phyloP scores from a whole-genome alignment of 2,329 filamentous ascomycete species.

The Aspergillus fischeri region DNA sequence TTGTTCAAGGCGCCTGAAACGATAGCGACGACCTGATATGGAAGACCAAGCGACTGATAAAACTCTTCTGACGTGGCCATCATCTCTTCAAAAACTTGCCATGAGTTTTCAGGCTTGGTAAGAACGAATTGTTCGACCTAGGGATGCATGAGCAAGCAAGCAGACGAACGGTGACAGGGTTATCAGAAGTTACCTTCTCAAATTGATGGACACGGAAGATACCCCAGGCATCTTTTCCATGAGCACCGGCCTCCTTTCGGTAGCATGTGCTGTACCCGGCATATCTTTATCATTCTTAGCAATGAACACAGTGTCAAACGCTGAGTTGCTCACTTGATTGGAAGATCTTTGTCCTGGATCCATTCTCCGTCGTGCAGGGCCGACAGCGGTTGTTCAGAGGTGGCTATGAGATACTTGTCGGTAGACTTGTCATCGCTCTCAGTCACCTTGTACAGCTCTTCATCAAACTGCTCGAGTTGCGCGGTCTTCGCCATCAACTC shows the following conservation, averaged over 20 bases:
- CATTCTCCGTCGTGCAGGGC: conserved; percentile 92
- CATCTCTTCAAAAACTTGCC: conserved; percentile 93
- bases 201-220: conserved; percentile 98
- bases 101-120: conserved; percentile 83
- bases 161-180: background rate
- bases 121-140: conserved; percentile 73
- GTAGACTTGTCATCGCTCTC: conserved; percentile 79
- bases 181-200: conserved; percentile 62
- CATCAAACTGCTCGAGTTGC: conserved; percentile 94
- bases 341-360: conserved; percentile 77
- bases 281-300: conserved; percentile 45
- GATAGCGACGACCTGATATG: conserved; percentile 88
- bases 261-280: conserved; percentile 94
- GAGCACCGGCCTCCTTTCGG: conserved; percentile 88
- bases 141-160: conserved; percentile 9
- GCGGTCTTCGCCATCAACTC: conserved; percentile 98
- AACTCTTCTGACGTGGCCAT: conserved; percentile 88
- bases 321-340: conserved; percentile 64
- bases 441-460: conserved; percentile 93
- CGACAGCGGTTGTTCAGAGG: conserved; percentile 91
- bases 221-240: conserved; percentile 92
- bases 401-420: conserved; percentile 81
- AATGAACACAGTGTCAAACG: background rate
- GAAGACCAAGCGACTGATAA: conserved; percentile 82
- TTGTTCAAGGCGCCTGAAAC: conserved; percentile 96